These are phyloP conservation scores for Ceratocystiopsis minuta DNA, from an alignment of 2,329 filamentous ascomycete species.

Conservation along the genomic window DNA sequence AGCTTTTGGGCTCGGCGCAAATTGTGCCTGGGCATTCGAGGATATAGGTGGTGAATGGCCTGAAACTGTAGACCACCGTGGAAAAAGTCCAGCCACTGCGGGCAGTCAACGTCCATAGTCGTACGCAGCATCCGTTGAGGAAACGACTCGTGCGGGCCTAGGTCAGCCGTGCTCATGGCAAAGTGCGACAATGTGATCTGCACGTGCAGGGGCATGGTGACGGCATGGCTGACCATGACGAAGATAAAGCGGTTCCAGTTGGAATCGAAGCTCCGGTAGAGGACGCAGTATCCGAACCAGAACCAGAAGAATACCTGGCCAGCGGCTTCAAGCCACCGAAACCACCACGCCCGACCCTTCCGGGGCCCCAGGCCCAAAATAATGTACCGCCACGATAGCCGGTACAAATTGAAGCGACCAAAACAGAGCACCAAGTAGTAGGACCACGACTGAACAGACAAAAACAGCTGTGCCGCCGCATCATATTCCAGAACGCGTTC, in stretches of 20 bases:
- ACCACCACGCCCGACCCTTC: slow-evolving; percentile 67
- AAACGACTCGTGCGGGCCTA: slow-evolving; percentile 72
- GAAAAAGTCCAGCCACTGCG: slow-evolving; percentile 73
- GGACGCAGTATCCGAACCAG: slow-evolving; percentile 68
- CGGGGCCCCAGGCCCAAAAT: slow-evolving; percentile 50
- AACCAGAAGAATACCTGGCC: slow-evolving; percentile 71
- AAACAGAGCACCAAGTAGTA: slow-evolving; percentile 71
- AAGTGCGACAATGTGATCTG: slow-evolving; percentile 89
- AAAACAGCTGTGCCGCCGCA: slow-evolving; percentile 46
- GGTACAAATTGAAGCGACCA: slow-evolving; percentile 76
- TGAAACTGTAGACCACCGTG: slow-evolving; percentile 84
- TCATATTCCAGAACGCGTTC: slow-evolving; percentile 66
- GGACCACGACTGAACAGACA: slow-evolving; percentile 60
- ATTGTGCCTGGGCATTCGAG: slow-evolving; percentile 71
- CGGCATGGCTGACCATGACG: slow-evolving; percentile 62
- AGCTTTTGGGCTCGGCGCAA: slow-evolving; percentile 56
- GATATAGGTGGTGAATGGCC: slow-evolving; percentile 72
- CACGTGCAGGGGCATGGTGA: slow-evolving; percentile 66
- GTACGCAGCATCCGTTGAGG: slow-evolving; percentile 81
- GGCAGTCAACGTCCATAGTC: slow-evolving; percentile 86
- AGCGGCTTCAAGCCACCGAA: slow-evolving; percentile 58
- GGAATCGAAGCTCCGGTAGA: slow-evolving; percentile 56
- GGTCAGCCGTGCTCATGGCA: slow-evolving; percentile 77
- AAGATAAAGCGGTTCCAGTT: slow-evolving; percentile 53
- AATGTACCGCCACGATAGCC: slow-evolving; percentile 63